phyloP scores from a whole-genome alignment of 257 asterid genomes.

The Handroanthus guayacan region DNA sequence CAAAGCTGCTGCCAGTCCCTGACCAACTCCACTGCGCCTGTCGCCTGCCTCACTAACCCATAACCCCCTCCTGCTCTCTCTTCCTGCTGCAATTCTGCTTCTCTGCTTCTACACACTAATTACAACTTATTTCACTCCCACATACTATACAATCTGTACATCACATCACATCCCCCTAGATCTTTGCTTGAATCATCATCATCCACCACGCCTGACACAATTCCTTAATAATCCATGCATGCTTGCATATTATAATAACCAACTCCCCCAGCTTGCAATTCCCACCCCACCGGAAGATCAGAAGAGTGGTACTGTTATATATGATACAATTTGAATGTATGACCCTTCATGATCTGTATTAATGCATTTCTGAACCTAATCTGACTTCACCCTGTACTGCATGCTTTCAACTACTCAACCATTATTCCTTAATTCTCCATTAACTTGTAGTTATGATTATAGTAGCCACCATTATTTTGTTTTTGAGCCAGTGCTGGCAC shows the following conservation, averaged over 20 bases:
- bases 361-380: background rate
- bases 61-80: background rate
- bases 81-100: slow-evolving; percentile 17
- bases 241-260: background rate
- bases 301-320: no score
- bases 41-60: slow-evolving; percentile 32
- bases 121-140: background rate
- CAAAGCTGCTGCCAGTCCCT: slow-evolving; percentile 42
- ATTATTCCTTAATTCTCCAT: no score
- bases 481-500: no score
- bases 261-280: no score
- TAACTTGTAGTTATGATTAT: no score
- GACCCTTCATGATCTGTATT: no score
- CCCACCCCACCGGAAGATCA: no score
- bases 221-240: background rate
- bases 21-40: slow-evolving; percentile 47
- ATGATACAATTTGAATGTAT: no score
- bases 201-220: background rate
- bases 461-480: no score
- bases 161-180: slow-evolving; percentile 13
- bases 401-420: no score
- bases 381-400: no score
- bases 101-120: background rate
- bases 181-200: background rate
- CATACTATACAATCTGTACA: background rate